Evolutionary conservation across 768 basidiomycete species (phyloP), one percentile per base, ranked within the genome.

Genomic region (Kwoniella botswanensis): DNA sequence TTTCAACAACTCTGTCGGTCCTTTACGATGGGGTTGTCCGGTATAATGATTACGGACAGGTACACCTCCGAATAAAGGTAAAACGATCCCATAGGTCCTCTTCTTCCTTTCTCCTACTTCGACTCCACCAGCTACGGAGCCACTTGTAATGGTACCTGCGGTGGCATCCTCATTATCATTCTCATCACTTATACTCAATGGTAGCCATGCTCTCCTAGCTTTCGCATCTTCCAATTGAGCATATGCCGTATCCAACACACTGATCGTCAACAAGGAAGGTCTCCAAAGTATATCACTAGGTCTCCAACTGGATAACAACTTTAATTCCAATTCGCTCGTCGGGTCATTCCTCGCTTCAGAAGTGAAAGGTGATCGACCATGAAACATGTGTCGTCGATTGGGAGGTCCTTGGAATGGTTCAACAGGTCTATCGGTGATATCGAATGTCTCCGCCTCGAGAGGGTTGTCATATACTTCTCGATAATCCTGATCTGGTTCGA

Each of bases 281-380:
- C 70, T 68, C 81, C 81, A 82, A 17, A 76, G 66, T 5, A 71
- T 55, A 67, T 80, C 81, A 55, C 56, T 66, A 7, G 79, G 79
- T 63, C 79, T 59, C 78, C 78, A 80, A 4, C 58, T 65, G 5
- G 43, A 22, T 13, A 74, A 65, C 22, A 69, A 41, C 5, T 71
- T 64, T 44, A 64, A 22, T 62, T 70, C 65, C 43, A 69, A 68
- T 50, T 41, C 69, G 55, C 21, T 7, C 3, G 18, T 13, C 21
- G 29, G 57, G 54, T 70, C 54, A 10, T 35, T n/a, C n/a, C 24
- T 54, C 43, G 50, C 57, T 46, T 56, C 60, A 15, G 53, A 41
- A 4, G 56, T 67, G 54, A 68, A 65, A 7, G 57, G 54, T n/a
- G 65, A 68, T 58, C 53, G 35, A n/a, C 11, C 59, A 18, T 79